A percentile compares a stretch with the other conserved stretches of the same genome.
Conservation (phyloP, 73 alveolate species). For the Tetrahymena malaccensis region DNA sequence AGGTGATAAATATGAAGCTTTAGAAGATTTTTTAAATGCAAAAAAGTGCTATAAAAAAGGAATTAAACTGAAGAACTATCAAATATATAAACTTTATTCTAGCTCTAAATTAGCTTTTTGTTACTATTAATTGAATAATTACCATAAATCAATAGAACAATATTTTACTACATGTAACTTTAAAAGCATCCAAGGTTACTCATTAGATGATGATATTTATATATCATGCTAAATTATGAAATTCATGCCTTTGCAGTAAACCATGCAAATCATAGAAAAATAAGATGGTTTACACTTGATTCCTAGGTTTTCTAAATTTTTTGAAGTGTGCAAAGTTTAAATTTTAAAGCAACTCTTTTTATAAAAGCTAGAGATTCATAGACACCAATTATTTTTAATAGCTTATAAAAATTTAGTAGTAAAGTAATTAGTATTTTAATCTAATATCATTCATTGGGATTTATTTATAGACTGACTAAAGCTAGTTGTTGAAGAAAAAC, state of each 20-base stretch:
- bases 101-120: not conserved
- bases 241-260: not conserved
- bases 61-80: not conserved
- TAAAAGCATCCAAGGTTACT: not conserved
- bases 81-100: not conserved
- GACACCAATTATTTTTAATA: not conserved
- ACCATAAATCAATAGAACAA: not conserved
- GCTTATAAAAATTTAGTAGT: not conserved
- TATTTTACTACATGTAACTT: not conserved
- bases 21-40: not conserved
- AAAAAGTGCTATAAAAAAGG: not conserved
- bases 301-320: not conserved
- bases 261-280: no score
- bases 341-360: not conserved
- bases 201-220: not conserved
- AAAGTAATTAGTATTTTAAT: not conserved
- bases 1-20: not conserved
- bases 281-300: not conserved
- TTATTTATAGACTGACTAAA: not conserved
- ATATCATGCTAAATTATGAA: not conserved
- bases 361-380: not conserved
- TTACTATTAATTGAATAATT: not conserved
- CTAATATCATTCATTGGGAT: not conserved
- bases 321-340: no score
- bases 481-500: no score